A percentile compares a stretch with the other conserved stretches of the same genome.
Evolutionary conservation across 2,329 filamentous ascomycete genomes (phyloP).

Genomic region (Phaeophleospora eucalypticola): DNA sequence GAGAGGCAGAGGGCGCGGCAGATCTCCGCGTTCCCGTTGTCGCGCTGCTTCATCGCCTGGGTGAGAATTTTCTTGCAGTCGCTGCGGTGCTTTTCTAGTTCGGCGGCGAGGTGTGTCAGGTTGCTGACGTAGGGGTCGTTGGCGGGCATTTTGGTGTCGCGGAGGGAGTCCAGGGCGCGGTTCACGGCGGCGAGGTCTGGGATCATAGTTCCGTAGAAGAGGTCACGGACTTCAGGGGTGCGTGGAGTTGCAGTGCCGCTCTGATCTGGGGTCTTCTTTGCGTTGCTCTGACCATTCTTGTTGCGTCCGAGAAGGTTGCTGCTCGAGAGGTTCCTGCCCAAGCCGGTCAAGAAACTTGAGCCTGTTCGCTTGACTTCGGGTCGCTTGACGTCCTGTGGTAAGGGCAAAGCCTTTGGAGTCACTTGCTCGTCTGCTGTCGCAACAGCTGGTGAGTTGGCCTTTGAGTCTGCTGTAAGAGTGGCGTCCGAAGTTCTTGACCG

Average conservation of each 20-base stretch:
- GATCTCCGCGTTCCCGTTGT: slow-evolving; percentile 14
- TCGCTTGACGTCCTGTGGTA: background rate
- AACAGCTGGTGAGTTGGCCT: background rate
- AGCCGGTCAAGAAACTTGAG: slow-evolving; percentile 3
- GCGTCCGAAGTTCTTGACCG: background rate
- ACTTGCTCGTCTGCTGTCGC: background rate
- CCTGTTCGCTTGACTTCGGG: background rate
- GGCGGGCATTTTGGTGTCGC: background rate
- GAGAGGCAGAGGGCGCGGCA: slow-evolving; percentile 21
- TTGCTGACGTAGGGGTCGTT: slow-evolving; percentile 10
- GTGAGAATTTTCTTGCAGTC: slow-evolving; percentile 18
- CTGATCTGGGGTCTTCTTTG: background rate
- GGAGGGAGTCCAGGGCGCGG: slow-evolving; percentile 16
- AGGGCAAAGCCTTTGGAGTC: background rate
- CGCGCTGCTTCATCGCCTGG: slow-evolving; percentile 22
- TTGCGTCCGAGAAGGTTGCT: slow-evolving; percentile 1
- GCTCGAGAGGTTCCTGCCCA: slow-evolving; percentile 1
- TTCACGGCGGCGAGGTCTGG: slow-evolving; percentile 19
- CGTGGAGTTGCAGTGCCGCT: slow-evolving; percentile 5
- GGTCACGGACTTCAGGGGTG: slow-evolving; percentile 18
- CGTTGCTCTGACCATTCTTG: background rate
- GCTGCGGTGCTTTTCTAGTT: slow-evolving; percentile 12
- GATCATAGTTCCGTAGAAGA: slow-evolving; percentile 14
- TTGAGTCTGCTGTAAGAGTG: background rate
- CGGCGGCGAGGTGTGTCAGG: slow-evolving; percentile 11